phyloP scores from a whole-genome alignment of 106 monocot genomes.

The Dendrobium officinale region DNA sequence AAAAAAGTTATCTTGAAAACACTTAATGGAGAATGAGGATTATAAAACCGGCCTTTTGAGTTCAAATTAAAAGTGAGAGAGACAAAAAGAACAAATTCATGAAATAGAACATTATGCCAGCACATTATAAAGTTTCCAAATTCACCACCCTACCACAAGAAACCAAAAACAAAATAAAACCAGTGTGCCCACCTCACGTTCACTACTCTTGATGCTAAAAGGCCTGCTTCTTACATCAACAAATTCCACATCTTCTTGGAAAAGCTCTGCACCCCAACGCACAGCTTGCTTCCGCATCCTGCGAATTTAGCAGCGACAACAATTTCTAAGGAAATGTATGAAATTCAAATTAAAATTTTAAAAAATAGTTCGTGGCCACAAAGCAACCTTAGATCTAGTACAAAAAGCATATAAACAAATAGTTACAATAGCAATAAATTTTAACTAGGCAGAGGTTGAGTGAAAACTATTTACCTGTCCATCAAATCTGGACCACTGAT shows the following conservation, averaged over 20 bases:
- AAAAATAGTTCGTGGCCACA: neutral
- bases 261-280: conserved; percentile 94
- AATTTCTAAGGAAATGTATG: neutral
- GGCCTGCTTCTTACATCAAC: conserved; percentile 73
- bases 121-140: neutral
- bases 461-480: conserved; percentile 52
- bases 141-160: neutral
- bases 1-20: no score
- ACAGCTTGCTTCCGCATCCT: conserved; percentile 94
- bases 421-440: neutral
- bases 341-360: neutral
- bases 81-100: neutral
- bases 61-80: neutral
- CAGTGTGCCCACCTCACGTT: conserved; percentile 58
- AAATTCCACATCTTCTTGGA: conserved; percentile 94
- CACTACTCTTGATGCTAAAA: conserved; percentile 82
- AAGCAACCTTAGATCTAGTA: neutral
- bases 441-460: neutral
- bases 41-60: neutral
- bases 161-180: neutral
- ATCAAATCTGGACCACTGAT: conserved; percentile 96
- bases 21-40: no score
- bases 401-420: no score
- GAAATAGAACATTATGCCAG: neutral
- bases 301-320: conserved; percentile 3